These are phyloP conservation scores for Hagleromyces aurorensis DNA, from an alignment of 805 yeast genomes.

Conservation along the genomic window DNA sequence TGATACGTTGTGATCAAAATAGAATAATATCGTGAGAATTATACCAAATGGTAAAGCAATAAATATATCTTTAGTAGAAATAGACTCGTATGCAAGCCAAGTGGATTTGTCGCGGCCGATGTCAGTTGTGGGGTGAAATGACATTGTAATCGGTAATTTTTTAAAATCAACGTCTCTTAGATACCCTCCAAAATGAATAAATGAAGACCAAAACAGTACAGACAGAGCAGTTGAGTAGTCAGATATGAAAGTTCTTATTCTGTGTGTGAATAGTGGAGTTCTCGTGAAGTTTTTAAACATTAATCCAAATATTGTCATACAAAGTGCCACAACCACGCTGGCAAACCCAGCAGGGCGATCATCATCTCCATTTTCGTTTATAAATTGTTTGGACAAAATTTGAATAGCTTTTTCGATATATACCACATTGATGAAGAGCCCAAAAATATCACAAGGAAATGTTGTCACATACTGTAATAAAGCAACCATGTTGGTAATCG, in stretches of 20 bases:
- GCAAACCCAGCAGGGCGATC: slow-evolving; percentile 53
- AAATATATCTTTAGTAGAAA: slow-evolving; percentile 65
- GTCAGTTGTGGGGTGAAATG: slow-evolving; percentile 65
- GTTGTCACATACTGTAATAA: slow-evolving; percentile 64
- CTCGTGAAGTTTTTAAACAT: slow-evolving; percentile 43
- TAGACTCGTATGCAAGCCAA: slow-evolving; percentile 36
- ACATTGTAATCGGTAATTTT: slow-evolving; percentile 56
- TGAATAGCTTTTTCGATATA: slow-evolving; percentile 89
- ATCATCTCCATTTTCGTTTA: slow-evolving; percentile 27
- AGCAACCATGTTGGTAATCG: slow-evolving; percentile 59
- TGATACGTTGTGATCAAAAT: slow-evolving; percentile 93
- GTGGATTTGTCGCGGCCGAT: slow-evolving; percentile 18
- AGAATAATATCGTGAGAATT: slow-evolving; percentile 73
- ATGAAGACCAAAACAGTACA: slow-evolving; percentile 87
- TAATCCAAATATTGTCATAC: slow-evolving; percentile 76
- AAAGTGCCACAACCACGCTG: slow-evolving; percentile 61
- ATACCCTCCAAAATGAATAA: slow-evolving; percentile 83
- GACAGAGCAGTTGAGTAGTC: slow-evolving; percentile 83
- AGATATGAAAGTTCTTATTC: slow-evolving; percentile 58
- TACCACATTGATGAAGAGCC: slow-evolving; percentile 79
- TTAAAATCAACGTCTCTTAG: slow-evolving; percentile 50
- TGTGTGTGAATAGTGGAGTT: slow-evolving; percentile 53
- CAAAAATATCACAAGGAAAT: slow-evolving; percentile 89
- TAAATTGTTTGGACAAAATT: slow-evolving; percentile 65
- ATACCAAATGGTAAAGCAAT: slow-evolving; percentile 91